Base-by-base conservation (phyloP, 1,284 basidiomycete species). In the Fomes fomentarius region DNA sequence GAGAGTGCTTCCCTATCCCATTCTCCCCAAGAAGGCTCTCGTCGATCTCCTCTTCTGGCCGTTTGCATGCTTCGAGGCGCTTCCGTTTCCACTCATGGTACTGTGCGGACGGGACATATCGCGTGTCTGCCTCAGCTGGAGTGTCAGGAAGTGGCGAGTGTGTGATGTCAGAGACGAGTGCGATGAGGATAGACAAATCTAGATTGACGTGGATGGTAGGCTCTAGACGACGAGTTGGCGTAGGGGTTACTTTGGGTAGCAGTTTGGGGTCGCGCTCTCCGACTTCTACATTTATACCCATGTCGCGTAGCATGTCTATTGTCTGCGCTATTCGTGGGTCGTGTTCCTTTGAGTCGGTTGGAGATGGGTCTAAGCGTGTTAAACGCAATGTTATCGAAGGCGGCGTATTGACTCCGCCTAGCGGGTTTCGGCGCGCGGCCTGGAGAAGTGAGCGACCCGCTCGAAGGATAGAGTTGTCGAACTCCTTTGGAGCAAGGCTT, bases 111-210 rank as follows among this genome's bases (percentile, higher is more conserved):
- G 85, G 79, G 34, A 82, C 75, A 64, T 89, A 94, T 9, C 89
- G 79, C 19, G 67, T 64, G 14, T 81, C 74, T 0, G 90, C 90
- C 39, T 84, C 85, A 22, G 80, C 80, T 0, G 76, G 63, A 1
- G 78, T 77, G 0, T 52, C 40, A 0, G 92, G 91, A 0, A 93
- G 73, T 0, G 81, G 75, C 1, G 88, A 76, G 67, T 94, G 92
- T 0, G 91, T 85, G 37, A 93, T 81, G 62, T 94, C 92, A 4
- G 90, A 92, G 30, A 91, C 82, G 24, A 95, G 78, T 0, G 91
- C 92, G 57, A 94, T 89, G 46, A 94, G 80, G 0, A 88, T 77
- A 0, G 91, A 93, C 9, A 94, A 77, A 68, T 94, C 93, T 37
- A 94, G 77, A 63, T 93, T 93, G 69, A 94, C 76, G 41, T 76